Evolutionary conservation across 148 eudicot genomes (phyloP).

Genomic region (Hydrangea macrophylla): DNA sequence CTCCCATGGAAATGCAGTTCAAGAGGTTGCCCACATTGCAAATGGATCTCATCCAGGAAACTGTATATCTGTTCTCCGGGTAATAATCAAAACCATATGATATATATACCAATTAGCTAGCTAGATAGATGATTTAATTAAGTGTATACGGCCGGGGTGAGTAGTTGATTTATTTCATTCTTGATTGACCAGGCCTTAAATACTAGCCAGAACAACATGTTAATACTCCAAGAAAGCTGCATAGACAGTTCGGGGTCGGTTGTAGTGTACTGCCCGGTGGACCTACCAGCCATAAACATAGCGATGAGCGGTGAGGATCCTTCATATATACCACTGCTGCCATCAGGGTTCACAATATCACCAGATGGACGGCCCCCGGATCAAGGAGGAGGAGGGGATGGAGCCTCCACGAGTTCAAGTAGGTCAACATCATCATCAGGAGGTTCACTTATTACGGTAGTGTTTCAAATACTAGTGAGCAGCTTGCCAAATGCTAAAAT

Average conservation of each 20-base stretch:
- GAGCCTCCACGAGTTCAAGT: slow-evolving; percentile 33
- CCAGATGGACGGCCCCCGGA: slow-evolving; percentile 29
- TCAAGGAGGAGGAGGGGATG: background rate
- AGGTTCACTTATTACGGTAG: slow-evolving; percentile 46
- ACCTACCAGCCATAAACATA: slow-evolving; percentile 33
- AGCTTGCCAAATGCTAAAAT: slow-evolving; percentile 37
- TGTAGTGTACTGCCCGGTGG: slow-evolving; percentile 44
- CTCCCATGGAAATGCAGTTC: slow-evolving; percentile 44
- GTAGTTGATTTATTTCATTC: background rate
- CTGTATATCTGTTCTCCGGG: slow-evolving; percentile 50
- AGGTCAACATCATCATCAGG: too few species aligned
- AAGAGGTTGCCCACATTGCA: slow-evolving; percentile 49
- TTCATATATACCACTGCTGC: slow-evolving; percentile 42
- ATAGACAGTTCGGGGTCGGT: slow-evolving; percentile 42
- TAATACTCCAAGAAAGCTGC: slow-evolving; percentile 56
- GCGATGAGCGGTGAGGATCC: slow-evolving; percentile 52
- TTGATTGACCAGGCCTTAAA: slow-evolving; percentile 28
- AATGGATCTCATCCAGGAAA: slow-evolving; percentile 61
- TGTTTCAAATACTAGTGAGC: slow-evolving; percentile 45
- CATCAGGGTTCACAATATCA: slow-evolving; percentile 45
- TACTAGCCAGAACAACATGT: slow-evolving; percentile 43
- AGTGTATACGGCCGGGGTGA: too few species aligned
- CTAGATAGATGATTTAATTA: too few species aligned
- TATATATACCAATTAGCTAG: too few species aligned
- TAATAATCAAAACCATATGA: slow-evolving; percentile 16